Base-by-base conservation (phyloP, 805 yeast genomes). In the Saccharomyces kudriavzevii region DNA sequence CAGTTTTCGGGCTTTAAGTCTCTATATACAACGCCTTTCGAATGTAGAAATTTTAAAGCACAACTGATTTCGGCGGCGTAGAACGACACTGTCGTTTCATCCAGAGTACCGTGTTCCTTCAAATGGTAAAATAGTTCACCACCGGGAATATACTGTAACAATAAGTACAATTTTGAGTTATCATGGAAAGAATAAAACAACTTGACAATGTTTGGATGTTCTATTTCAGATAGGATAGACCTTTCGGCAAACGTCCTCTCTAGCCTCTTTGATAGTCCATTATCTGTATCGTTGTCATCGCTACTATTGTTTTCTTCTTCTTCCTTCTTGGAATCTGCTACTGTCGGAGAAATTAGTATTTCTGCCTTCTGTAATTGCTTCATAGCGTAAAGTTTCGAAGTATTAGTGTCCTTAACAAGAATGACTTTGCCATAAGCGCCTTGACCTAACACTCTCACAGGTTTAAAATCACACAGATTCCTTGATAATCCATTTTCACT, bases 1-100 rank as follows among this genome's bases (percentile, higher is more conserved):
- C 96, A 89, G 62, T 89, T 89, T 68, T 89, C 96, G 0, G 96
- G 96, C 68, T 89, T 89, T 58, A 89, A 73, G 66, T 89, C 97
- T 45, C 96, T 78, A 62, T 89, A 90, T 4, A 89, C 91, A 22
- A 89, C 84, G 13, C 96, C 96, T 20, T 85, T 77, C 47, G 76
- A 75, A 65, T 89, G 96, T 26, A 89, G 73, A 68, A 90, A 96
- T 49, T 77, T 72, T 45, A 89, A 69, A 0, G 96, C 96, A 48
- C 86, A 76, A 4, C 88, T 82, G 72, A 89, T 84, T 62, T 89
- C 94, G 0, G 94, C 96, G 3, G 83, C 77, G 59, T 89, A 89
- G 62, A 83, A 88, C 2, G 90, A 82, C 2, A 89, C 87, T 40
- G 82, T 79, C 64, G 77, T 81, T 70, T 83, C 95, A 53, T 73